phyloP scores from a whole-genome alignment of 768 basidiomycete species.

The Pleurotus citrinopileatus region DNA sequence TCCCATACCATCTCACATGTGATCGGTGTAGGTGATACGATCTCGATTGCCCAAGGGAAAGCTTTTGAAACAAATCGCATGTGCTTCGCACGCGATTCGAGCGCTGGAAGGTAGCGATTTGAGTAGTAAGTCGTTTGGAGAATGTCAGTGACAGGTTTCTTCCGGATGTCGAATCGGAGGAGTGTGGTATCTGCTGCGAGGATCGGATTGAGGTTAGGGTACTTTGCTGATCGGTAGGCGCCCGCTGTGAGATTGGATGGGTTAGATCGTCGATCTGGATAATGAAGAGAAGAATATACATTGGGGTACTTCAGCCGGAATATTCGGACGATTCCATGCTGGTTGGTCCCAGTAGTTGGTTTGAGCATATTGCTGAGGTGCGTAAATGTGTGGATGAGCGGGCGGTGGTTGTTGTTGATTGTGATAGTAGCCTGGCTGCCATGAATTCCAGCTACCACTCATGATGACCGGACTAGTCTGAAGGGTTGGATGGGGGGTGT shows the following conservation, averaged over 20 bases:
- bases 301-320: not conserved
- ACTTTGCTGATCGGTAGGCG: constrained; percentile 31
- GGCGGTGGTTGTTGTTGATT: not conserved
- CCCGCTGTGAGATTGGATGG: constrained; percentile 7
- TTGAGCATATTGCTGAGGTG: constrained; percentile 2
- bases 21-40: constrained; percentile 32
- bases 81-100: constrained; percentile 31
- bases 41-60: constrained; percentile 67
- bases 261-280: not conserved
- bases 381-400: constrained; percentile 3
- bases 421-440: constrained; percentile 8
- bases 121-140: constrained; percentile 38
- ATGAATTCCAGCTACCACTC: constrained; percentile 1
- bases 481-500: not conserved
- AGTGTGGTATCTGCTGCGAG: constrained; percentile 51
- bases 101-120: constrained; percentile 33
- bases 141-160: constrained; percentile 39
- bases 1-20: constrained; percentile 58
- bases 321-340: constrained; percentile 8
- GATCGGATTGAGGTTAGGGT: constrained; percentile 50
- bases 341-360: constrained; percentile 2
- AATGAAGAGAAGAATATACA: not conserved
- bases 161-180: constrained; percentile 47
- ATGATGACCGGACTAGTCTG: not conserved
- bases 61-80: constrained; percentile 56